These are phyloP conservation scores for Elsinoe ampelina DNA, from an alignment of 2,329 filamentous ascomycete species.

Conservation along the genomic window DNA sequence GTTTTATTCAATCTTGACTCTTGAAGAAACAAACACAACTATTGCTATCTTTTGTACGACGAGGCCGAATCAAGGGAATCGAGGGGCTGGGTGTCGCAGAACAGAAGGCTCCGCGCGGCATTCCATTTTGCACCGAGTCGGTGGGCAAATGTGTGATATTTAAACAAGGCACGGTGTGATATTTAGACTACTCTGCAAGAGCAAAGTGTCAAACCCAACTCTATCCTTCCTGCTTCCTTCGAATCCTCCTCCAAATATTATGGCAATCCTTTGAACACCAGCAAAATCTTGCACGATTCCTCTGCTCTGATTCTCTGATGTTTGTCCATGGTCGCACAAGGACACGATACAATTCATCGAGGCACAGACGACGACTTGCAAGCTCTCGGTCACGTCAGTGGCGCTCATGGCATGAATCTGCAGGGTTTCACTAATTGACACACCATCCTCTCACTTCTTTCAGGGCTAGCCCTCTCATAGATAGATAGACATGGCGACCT, in stretches of 20 bases:
- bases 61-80: neutral
- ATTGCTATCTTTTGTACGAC: constrained; percentile 3
- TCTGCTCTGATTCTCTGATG: too few relatives aligned
- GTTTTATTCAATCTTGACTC: neutral
- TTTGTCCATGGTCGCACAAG: too few relatives aligned
- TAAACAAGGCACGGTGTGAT: neutral
- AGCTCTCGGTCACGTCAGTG: too few relatives aligned
- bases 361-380: too few relatives aligned
- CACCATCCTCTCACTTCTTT: neutral
- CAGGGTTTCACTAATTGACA: neutral
- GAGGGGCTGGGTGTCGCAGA: neutral
- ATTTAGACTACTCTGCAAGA: neutral
- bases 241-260: neutral
- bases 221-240: neutral
- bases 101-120: neutral
- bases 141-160: neutral
- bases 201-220: constrained; percentile 5
- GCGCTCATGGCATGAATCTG: too few relatives aligned
- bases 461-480: neutral
- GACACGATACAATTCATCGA: too few relatives aligned
- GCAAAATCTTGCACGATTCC: too few relatives aligned
- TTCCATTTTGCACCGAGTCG: neutral
- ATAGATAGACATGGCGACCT: neutral
- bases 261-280: neutral
- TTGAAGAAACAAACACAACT: neutral